Base-by-base conservation (phyloP, 2,329 filamentous ascomycete genomes). In the Nigrospora oryzae region DNA sequence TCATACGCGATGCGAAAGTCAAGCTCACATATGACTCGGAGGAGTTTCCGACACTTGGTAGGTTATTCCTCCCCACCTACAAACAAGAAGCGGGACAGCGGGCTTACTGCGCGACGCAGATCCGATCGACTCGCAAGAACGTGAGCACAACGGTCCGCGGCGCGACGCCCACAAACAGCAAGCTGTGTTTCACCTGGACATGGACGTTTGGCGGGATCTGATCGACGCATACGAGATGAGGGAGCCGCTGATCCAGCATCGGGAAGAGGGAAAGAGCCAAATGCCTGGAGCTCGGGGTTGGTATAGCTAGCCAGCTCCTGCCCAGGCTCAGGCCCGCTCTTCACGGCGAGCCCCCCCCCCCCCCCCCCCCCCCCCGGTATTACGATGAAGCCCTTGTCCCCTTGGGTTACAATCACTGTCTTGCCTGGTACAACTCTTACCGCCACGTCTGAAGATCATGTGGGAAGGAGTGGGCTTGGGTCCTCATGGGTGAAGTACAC, bases 171-270 rank as follows among this genome's bases (percentile, higher is more conserved):
- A 80, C 47, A 81, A 86, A 54, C 84, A 93, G 50, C 93, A 98
- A 65, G 87, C 90, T 12, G 84, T 98, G 17, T 79, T 97, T 60
- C 84, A 86, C 12, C 78, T 98, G 49, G 89, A 97, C 54, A 93
- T 89, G 70, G 74, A 79, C 1, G 86, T 79, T 0, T 98, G 91
- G 91, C 70, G 79, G 53, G 77, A 86, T 16, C 73, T 96, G 38
- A 83, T 95, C 40, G 64, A 85, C 11, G 79, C 79, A 0, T 94
- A 90, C 56, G 70, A 84, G 23, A 88, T 97, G 52, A 75, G 69
- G n/a, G 73, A 88, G 51, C 74, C 86, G 1, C 83, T 96, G 64
- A 97, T 98, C 50, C 77, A 83, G n/a, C 86, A 95, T 62, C 79
- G 93, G 14, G 68, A 77, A 49, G 82, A 88, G 50, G 68, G 77